Evolutionary conservation across 805 yeast species (phyloP), one percentile per base, ranked within the genome.

Genomic region (Isabelozyma rhagii): DNA sequence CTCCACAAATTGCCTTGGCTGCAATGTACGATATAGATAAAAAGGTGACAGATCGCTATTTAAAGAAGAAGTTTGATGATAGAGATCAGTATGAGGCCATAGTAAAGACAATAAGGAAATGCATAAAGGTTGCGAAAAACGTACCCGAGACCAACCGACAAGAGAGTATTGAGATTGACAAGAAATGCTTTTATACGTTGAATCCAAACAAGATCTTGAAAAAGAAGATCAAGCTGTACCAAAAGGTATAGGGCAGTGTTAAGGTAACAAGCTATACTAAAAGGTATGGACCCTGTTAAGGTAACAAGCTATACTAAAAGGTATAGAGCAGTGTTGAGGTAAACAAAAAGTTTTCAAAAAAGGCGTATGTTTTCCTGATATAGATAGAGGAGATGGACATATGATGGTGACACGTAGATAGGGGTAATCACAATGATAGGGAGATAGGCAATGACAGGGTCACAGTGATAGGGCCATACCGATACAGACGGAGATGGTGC

Each of bases 1-100:
- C 99, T 0, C 97, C 98, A 1, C 99, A 94, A 61, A 89, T 94
- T 29, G 97, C 98, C 1, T 72, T 94, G 47, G 94, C 97, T 0
- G 89, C 94, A 13, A 75, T 92, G 61, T 81, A 86, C 69, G 76
- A 79, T 47, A 81, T 78, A 11, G 88, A 90, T 66, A 82, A 78
- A 53, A 80, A 78, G 21, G 68, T 88, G 39, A 80, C 87, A 2
- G 81, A 81, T 48, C 75, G 82, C 53, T 92, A 92, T 67, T 67
- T 93, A 54, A 77, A 78, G 54, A 75, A 78, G 55, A 89, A 87
- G 63, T 85, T 85, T 55, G 62, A 27, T n/a, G 38, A 28, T 17
- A 13, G 11, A 27, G 45, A 28, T 5, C 67, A 71, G n/a, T 77
- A 73, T 51, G 79, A 79, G 8, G 69, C 67, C 45, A 56, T 85